A percentile compares a stretch with the other conserved stretches of the same genome.
These are phyloP conservation scores for Ailanthus altissimus DNA, from an alignment of 345 rosid species.

Conservation along the genomic window DNA sequence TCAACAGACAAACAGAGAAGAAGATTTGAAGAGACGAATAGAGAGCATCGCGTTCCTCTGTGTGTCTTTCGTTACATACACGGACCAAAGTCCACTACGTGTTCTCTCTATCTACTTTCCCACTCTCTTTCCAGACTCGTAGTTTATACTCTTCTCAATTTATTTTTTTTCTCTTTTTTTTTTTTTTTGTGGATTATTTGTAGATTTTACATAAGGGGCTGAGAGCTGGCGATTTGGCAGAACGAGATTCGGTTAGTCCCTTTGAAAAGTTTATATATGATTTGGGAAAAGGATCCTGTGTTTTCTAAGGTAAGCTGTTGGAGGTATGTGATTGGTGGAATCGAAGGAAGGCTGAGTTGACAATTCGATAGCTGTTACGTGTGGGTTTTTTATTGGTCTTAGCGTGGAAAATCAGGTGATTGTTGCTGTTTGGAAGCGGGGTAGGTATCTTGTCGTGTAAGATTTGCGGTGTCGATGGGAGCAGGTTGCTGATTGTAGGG, in stretches of 20 bases:
- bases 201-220: background rate
- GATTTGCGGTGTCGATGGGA: background rate
- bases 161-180: background rate
- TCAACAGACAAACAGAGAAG: conserved; percentile 9
- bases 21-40: conserved; percentile 10
- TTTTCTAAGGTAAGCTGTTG: background rate
- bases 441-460: background rate
- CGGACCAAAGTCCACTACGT: conserved; percentile 61
- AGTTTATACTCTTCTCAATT: background rate
- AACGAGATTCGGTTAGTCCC: background rate
- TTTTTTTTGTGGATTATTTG: background rate
- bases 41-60: background rate
- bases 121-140: background rate
- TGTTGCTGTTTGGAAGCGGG: background rate
- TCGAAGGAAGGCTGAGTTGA: background rate
- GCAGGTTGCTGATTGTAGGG: background rate
- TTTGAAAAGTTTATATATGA: background rate
- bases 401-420: background rate
- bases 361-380: background rate
- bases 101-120: conserved; percentile 20
- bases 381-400: background rate
- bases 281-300: background rate
- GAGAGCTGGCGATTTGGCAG: conserved; percentile 1
- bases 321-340: background rate
- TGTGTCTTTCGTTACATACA: conserved; percentile 26